Percentiles rank a stretch among this genome's conserved stretches.
phyloP scores from a whole-genome alignment of 306 rosid species.

The Nissolia schottii region DNA sequence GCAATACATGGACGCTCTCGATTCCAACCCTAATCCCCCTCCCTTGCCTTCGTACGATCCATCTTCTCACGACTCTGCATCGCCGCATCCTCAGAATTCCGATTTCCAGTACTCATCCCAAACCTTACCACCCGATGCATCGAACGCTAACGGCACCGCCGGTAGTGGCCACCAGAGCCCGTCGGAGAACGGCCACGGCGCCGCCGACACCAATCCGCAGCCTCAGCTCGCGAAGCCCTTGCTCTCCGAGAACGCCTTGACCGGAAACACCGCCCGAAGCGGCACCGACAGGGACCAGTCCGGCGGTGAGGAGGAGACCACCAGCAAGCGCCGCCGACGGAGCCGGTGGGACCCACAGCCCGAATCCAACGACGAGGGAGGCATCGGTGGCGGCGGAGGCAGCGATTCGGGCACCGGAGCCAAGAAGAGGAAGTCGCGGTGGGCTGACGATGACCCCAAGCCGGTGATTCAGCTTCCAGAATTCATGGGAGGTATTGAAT shows the following conservation, averaged over 20 bases:
- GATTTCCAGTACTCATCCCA: background rate
- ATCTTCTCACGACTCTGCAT: no score
- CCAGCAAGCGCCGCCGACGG: conserved; percentile 73
- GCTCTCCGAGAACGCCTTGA: conserved; percentile 64
- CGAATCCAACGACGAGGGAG: conserved; percentile 63
- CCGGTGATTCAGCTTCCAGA: conserved; percentile 89
- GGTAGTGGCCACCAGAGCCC: conserved; percentile 5
- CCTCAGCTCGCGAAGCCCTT: conserved; percentile 37
- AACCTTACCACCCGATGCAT: conserved; percentile 3
- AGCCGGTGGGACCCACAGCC: conserved; percentile 99
- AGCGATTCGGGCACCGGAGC: conserved; percentile 57
- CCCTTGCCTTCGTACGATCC: conserved; percentile 22
- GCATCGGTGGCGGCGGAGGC: conserved; percentile 49
- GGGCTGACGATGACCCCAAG: conserved; percentile 97
- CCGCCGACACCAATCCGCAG: background rate
- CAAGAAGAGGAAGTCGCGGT: conserved; percentile 79
- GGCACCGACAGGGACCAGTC: conserved; percentile 78
- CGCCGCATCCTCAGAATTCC: background rate
- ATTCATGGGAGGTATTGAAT: conserved; percentile 95
- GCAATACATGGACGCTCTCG: conserved; percentile 65
- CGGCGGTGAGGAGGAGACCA: conserved; percentile 94
- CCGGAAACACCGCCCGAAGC: conserved; percentile 70
- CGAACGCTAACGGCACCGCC: background rate
- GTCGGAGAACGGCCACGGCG: conserved; percentile 5
- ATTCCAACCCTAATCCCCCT: conserved; percentile 30